phyloP scores from a whole-genome alignment of 345 rosid genomes.

The Pistacia integerrima region DNA sequence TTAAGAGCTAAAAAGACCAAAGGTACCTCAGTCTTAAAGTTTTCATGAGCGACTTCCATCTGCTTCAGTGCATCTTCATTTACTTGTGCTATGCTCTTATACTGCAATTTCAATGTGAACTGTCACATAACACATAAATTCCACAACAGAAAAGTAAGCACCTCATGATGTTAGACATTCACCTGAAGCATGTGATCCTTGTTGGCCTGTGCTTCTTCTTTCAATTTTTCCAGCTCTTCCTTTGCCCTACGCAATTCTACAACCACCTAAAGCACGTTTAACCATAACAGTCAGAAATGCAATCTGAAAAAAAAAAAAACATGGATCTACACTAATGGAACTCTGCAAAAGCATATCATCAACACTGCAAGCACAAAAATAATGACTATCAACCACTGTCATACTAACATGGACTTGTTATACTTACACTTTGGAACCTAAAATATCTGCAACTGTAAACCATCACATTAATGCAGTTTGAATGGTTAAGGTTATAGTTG shows the following conservation, averaged over 20 bases:
- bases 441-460: too few species aligned
- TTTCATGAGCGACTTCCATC: constrained; percentile 88
- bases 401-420: too few species aligned
- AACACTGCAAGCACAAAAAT: not conserved
- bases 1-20: constrained; percentile 8
- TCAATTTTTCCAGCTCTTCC: constrained; percentile 72
- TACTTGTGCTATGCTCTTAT: constrained; percentile 90
- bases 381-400: not conserved
- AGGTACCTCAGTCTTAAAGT: constrained; percentile 73
- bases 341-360: not conserved
- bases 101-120: constrained; percentile 49
- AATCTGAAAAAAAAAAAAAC: not conserved
- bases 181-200: constrained; percentile 97
- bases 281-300: constrained; percentile 10
- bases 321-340: not conserved
- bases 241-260: constrained; percentile 53
- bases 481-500: too few species aligned
- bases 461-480: too few species aligned
- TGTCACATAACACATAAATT: constrained; percentile 20
- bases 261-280: constrained; percentile 43
- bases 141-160: not conserved
- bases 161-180: constrained; percentile 18
- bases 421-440: too few species aligned
- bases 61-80: constrained; percentile 91
- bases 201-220: constrained; percentile 75